Base-by-base conservation (phyloP, 331 rosid genomes). In the Dryas integrifolia region DNA sequence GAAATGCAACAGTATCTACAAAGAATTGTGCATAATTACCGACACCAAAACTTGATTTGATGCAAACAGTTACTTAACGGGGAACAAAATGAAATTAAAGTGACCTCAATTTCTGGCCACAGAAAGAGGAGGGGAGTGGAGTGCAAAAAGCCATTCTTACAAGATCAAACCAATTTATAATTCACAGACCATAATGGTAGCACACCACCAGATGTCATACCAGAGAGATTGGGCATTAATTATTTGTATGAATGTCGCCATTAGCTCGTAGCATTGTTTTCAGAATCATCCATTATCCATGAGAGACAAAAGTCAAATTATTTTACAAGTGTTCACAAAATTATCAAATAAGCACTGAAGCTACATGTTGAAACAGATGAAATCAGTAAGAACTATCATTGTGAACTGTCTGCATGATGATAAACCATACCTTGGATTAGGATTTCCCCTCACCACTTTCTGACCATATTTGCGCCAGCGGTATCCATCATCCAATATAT, bases 381-480 rank as follows among this genome's bases (percentile, higher is more conserved):
- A 26, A 69, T 69, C 52, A 45, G 69, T 48, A n/a, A 26, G 56
- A 41, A 43, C 24, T 9, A 70, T 13, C 57, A 26, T 51, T 35
- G 40, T 10, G 49, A 73, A 51, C 65, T 40, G 30, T 57, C 14
- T 70, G 43, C 76, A 53, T 21, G 65, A 69, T 74, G 65, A 72
- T 60, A 52, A 76, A 59, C 57, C 70, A 67, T 89, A 95, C 98
- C 97, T 92, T 30, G 98, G 98, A 80, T 95, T 95, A 65, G 97
- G 98, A 83, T 95, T 95, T 73, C 97, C 98, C 82, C 98, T 88
- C 77, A 95, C 98, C 73, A 95, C 97, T 82, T 95, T 95, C 83
- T 95, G 98, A 60, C 98, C 98, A 78, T 95, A 95, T 83, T 95
- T 95, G 52, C 98, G 92, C 98, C 98, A 95, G 82, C 98, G 98